These are phyloP conservation scores for Wickerhamiella bombiphila DNA, from an alignment of 805 yeast species.

Conservation along the genomic window DNA sequence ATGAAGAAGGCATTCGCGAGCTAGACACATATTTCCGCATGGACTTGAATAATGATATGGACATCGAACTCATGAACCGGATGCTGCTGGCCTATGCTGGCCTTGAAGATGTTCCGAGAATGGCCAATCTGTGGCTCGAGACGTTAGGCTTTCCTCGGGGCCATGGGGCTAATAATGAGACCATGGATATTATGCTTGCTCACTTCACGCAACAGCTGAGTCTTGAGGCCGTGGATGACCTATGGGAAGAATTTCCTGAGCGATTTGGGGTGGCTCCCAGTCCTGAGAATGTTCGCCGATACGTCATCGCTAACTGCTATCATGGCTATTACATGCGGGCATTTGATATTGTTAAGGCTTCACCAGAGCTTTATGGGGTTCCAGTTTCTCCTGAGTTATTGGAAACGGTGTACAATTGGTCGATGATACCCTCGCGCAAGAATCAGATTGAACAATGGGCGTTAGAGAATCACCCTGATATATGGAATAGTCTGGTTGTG, in stretches of 20 bases:
- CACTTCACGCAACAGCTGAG: conserved; percentile 38
- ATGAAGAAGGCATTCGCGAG: conserved; percentile 51
- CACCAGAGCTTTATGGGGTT: conserved; percentile 25
- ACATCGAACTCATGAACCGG: conserved; percentile 44
- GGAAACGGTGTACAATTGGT: conserved; percentile 30
- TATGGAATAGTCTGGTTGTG: conserved; percentile 28
- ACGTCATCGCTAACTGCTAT: conserved; percentile 54
- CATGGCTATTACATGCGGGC: conserved; percentile 49
- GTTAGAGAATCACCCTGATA: conserved; percentile 19
- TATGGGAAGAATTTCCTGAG: conserved; percentile 46
- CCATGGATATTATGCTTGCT: conserved; percentile 52
- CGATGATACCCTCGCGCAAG: conserved; percentile 27
- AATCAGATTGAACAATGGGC: conserved; percentile 30
- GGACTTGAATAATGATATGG: conserved; percentile 43
- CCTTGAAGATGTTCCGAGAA: conserved; percentile 38
- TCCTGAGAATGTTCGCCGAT: conserved; percentile 40
- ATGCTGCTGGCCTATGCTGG: conserved; percentile 50
- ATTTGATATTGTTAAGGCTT: conserved; percentile 32
- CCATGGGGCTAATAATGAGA: conserved; percentile 39
- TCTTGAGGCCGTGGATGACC: conserved; percentile 39
- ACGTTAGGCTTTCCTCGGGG: conserved; percentile 43
- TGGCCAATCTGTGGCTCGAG: conserved; percentile 45
- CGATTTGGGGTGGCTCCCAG: conserved; percentile 38
- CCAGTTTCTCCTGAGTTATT: conserved; percentile 17
- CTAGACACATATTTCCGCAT: conserved; percentile 49